Base-by-base conservation (phyloP, 2,329 filamentous ascomycete genomes). In the Hortaea sp. region DNA sequence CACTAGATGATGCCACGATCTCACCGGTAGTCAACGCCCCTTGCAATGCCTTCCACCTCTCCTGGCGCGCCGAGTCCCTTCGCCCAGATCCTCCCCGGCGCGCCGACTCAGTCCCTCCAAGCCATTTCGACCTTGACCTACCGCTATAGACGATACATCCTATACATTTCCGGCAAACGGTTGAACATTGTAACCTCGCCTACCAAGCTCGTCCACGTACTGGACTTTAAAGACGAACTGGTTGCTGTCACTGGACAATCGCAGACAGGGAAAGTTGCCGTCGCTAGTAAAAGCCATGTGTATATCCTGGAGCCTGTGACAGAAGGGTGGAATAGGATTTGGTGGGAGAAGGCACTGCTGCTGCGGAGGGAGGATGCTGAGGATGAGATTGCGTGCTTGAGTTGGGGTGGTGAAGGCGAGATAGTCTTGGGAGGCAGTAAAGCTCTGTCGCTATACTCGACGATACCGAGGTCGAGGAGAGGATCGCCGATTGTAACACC, bases 331-430 rank as follows among this genome's bases (percentile, higher is more conserved):
- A 70, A 88, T 42, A 88, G 86, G 78, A 85, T 92, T 68, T 60
- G 69, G 73, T 81, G 78, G 78, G 77, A 74, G 47, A 69, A 76
- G 46, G 79, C 88, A 68, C 74, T 77, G 45, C 74, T 72, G 52
- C 78, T 87, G 52, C 50, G 59, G 42, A 54, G 67, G 46, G 66
- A 72, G 4, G 61, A 70, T 53, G 56, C 64, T 5, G 68, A 70
- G 54, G 67, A 74, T 37, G 63, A 70, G 42, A 71, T 77, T 49
- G 69, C 69, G 48, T 79, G 74, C 43, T 68, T 98, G 43, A 95
- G 89, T 10, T 98, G 92, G 92, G 90, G 90, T 34, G 77, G 79
- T 53, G 75, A 82, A 29, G 84, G 90, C 51, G 94, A 98, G 69
- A 76, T 97, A 6, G 75, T 98, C 5, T 76, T 90, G 6, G 88